Evolutionary conservation across 2,329 filamentous ascomycete genomes (phyloP).

Genomic region (Hypomyces rosellus): DNA sequence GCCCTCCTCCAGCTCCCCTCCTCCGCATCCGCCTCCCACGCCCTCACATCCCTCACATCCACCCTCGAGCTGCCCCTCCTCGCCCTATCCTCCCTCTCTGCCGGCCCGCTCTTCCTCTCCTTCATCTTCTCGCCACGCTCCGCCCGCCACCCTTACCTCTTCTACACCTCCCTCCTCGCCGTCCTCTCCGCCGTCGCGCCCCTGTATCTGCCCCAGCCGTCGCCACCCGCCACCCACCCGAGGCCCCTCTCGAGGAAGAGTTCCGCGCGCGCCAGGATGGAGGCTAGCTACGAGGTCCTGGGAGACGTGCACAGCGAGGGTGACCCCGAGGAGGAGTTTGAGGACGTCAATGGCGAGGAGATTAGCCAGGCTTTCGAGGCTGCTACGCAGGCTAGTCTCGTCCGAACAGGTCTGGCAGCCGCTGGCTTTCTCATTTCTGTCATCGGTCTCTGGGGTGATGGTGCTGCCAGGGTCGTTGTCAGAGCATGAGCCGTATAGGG

Average conservation of each 20-base stretch:
- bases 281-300: slow-evolving; percentile 66
- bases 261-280: slow-evolving; percentile 44
- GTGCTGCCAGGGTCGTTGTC: slow-evolving; percentile 32
- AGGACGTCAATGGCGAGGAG: slow-evolving; percentile 56
- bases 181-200: slow-evolving; percentile 53
- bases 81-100: slow-evolving; percentile 61
- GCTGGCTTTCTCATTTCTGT: slow-evolving; percentile 56
- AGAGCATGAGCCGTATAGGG: slow-evolving; percentile 15
- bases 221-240: slow-evolving; percentile 15
- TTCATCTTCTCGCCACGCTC: slow-evolving; percentile 69
- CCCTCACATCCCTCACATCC: slow-evolving; percentile 61
- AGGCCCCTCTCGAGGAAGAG: slow-evolving; percentile 24
- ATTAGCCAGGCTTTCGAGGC: slow-evolving; percentile 50
- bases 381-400: slow-evolving; percentile 47
- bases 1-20: slow-evolving; percentile 75
- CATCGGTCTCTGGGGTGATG: slow-evolving; percentile 62
- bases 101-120: slow-evolving; percentile 67
- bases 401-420: slow-evolving; percentile 48
- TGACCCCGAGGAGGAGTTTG: slow-evolving; percentile 40
- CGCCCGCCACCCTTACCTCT: slow-evolving; percentile 77
- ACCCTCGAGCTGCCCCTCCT: slow-evolving; percentile 60
- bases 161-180: slow-evolving; percentile 73
- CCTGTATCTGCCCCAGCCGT: slow-evolving; percentile 36
- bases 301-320: slow-evolving; percentile 46
- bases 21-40: slow-evolving; percentile 61